Conservation (phyloP, 306 rosid species). For the Acacia acuminata region DNA sequence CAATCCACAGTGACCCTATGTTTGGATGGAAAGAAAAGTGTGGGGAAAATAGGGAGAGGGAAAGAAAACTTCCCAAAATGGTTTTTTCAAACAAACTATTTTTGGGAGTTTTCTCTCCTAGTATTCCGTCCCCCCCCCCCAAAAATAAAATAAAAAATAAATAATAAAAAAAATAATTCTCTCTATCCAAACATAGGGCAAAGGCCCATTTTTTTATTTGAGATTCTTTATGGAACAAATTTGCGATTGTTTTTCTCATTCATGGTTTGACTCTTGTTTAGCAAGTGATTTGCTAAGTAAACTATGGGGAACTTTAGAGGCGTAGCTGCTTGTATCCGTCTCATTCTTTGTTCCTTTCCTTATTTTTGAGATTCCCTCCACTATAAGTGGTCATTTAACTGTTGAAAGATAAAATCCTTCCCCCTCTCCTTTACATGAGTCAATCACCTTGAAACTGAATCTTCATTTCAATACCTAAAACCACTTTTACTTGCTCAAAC, state of each 20-base stretch:
- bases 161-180: too few relatives aligned
- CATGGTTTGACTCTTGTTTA: not conserved
- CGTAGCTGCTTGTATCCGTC: not conserved
- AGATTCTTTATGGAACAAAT: too few relatives aligned
- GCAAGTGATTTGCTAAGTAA: not conserved
- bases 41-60: too few relatives aligned
- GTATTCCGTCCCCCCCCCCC: too few relatives aligned
- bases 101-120: too few relatives aligned
- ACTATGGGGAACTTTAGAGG: not conserved
- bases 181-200: too few relatives aligned
- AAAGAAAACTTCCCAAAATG: too few relatives aligned
- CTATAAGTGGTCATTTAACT: not conserved
- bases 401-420: not conserved
- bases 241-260: not conserved
- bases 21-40: too few relatives aligned
- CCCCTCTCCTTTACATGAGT: not conserved
- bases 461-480: not conserved
- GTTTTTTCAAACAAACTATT: too few relatives aligned
- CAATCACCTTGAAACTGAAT: not conserved
- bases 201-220: not conserved
- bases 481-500: not conserved
- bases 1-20: not conserved
- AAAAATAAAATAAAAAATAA: too few relatives aligned
- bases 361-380: not conserved
- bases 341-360: not conserved